phyloP scores from a whole-genome alignment of 257 asterid species.

The Solanum paucissectum region DNA sequence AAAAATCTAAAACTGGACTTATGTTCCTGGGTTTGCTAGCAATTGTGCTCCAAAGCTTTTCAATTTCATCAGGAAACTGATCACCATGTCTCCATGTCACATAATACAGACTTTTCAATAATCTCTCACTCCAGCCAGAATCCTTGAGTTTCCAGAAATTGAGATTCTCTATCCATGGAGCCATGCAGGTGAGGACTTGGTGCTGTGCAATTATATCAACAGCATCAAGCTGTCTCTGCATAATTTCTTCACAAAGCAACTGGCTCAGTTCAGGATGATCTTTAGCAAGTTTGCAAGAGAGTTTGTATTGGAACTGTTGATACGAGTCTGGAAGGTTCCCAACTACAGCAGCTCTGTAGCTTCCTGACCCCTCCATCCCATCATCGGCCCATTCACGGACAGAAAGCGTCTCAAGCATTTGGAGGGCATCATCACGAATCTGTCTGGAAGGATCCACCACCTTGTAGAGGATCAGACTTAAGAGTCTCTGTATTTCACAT shows the following conservation, averaged over 20 bases:
- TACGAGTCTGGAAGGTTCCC: constrained; percentile 99
- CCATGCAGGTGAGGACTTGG: constrained; percentile 99
- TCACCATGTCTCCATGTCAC: constrained; percentile 99
- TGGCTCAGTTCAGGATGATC: constrained; percentile 98
- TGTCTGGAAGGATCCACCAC: constrained; percentile 99
- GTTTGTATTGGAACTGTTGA: constrained; percentile 97
- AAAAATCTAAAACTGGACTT: constrained; percentile 91
- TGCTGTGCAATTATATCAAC: constrained; percentile 99
- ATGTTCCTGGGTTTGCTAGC: constrained; percentile 95
- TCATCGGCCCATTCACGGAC: constrained; percentile 98
- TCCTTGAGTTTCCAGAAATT: constrained; percentile 97
- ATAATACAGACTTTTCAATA: constrained; percentile 85
- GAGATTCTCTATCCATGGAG: constrained; percentile 99
- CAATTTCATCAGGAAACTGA: constrained; percentile 99
- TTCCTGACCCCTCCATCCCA: constrained; percentile 77
- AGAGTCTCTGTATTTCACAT: constrained; percentile 94
- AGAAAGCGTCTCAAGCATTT: constrained; percentile 99
- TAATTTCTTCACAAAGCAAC: constrained; percentile 95
- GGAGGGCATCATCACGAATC: constrained; percentile 99
- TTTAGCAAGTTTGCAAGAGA: constrained; percentile 98
- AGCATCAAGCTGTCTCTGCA: constrained; percentile 98
- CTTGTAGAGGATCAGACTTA: constrained; percentile 95
- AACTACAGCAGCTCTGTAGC: constrained; percentile 97
- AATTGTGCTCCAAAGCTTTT: constrained; percentile 98
- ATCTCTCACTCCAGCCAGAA: constrained; percentile 96